Percentiles rank a stretch among this genome's conserved stretches.
Evolutionary conservation across 2,329 filamentous ascomycete genomes (phyloP).

Genomic region (Fusarium sp.): DNA sequence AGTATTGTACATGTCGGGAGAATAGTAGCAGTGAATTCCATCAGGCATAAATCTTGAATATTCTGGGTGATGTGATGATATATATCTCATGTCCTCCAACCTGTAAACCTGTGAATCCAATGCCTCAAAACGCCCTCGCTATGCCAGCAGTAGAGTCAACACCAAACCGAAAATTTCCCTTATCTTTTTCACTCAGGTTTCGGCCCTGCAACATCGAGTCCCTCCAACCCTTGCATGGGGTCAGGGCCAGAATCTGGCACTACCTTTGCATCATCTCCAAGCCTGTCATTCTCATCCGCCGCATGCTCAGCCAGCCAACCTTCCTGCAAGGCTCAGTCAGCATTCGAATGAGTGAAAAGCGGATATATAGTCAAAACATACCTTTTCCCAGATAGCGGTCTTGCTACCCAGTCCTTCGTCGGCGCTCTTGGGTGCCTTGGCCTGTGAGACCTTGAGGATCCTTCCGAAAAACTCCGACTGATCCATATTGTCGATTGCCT

Average conservation of each 20-base stretch:
- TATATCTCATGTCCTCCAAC: constrained; percentile 39
- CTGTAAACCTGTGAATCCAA: constrained; percentile 40
- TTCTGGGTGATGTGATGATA: constrained; percentile 37
- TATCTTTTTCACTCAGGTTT: constrained; percentile 70
- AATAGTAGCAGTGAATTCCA: constrained; percentile 41
- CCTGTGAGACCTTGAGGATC: constrained; percentile 90
- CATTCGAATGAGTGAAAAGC: not conserved
- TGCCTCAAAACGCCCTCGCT: constrained; percentile 59
- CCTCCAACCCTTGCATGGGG: constrained; percentile 96
- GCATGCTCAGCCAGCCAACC: constrained; percentile 92
- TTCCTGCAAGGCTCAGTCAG: constrained; percentile 70
- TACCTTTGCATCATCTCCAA: constrained; percentile 33
- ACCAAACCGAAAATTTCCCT: constrained; percentile 17
- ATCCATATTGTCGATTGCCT: constrained; percentile 99
- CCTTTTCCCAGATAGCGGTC: constrained; percentile 97
- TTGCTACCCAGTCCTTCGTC: constrained; percentile 92
- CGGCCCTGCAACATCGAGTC: constrained; percentile 92
- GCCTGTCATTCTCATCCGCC: constrained; percentile 78
- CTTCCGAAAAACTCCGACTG: constrained; percentile 94
- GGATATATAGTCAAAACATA: constrained; percentile 57
- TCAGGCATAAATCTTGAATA: constrained; percentile 42
- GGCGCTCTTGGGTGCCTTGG: constrained; percentile 90
- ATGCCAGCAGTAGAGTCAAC: constrained; percentile 52
- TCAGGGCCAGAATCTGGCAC: constrained; percentile 72
- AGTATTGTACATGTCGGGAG: constrained; percentile 46